Base-by-base conservation (phyloP, 352 stramenopile genomes). In the Phytophthora agathidicida region DNA sequence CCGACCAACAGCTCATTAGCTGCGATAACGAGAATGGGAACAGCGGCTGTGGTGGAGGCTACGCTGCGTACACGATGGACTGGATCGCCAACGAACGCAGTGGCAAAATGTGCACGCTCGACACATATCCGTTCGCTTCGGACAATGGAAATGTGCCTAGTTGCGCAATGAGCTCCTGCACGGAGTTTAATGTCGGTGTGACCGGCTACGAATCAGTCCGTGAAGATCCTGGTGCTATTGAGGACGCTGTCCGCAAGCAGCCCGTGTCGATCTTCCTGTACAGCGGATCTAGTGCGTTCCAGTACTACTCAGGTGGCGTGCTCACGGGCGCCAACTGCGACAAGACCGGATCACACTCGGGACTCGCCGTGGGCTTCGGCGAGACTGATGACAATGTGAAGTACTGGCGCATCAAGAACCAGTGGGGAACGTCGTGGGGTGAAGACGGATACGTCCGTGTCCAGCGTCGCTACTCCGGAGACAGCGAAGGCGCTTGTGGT, bases 341-440 rank as follows among this genome's bases (percentile, higher is more conserved):
- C 66, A 83, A 75, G 61, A 70, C 57, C 3, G 80, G 80, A 22
- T 67, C 68, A 17, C 72, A 86, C 52, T 86, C 78, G 30, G 81
- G 67, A 0, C 65, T 93, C 1, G 72, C 69, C 0, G 79, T 93
- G n/a, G 83, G 83, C 7, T 89, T 83, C 33, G 74, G 77, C 20
- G 67, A 75, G 27, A 60, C 67, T 6, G 74, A 79, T n/a, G 75
- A 83, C 19, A 68, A 69, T 10, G 19, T 75, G n/a, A 26, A 47
- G 3, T 85, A 82, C 55, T 84, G 77, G 77, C 80, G 78, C 38
- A 67, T 92, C 39, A 88, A 89, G 62, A 93, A 93, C 60, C 79
- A 84, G 50, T 93, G 81, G 80, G 83, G 83, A 4, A 77, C 71
- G 2, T 53, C 59, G 3, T 93, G 83, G 82, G 82, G 84, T 22